Conservation (phyloP, 371 early-diverging fungal genomes). For the Catenaria anguillulae region DNA sequence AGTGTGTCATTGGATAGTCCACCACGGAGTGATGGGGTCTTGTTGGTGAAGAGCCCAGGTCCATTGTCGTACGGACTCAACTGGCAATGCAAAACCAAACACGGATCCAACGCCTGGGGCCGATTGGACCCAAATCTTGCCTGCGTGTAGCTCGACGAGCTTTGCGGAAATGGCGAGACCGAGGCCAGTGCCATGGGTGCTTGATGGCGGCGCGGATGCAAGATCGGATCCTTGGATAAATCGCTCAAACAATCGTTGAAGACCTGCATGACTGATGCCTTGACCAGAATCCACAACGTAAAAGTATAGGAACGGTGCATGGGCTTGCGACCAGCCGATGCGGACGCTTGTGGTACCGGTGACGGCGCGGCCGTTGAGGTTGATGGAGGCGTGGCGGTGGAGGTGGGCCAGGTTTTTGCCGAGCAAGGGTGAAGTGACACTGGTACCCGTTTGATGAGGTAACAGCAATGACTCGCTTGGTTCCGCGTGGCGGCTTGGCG, state of each 20-base stretch:
- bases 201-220: not conserved
- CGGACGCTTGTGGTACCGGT: not conserved
- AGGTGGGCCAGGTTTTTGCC: too few relatives aligned
- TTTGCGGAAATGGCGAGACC: constrained; percentile 1
- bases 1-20: too few relatives aligned
- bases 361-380: too few relatives aligned
- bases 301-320: not conserved
- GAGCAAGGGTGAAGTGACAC: too few relatives aligned
- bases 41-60: too few relatives aligned
- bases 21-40: too few relatives aligned
- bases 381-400: too few relatives aligned
- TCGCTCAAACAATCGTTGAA: not conserved
- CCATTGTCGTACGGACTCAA: too few relatives aligned
- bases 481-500: too few relatives aligned
- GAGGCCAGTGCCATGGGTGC: constrained; percentile 1
- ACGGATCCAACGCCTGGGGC: not conserved
- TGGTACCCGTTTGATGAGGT: too few relatives aligned
- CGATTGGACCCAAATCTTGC: not conserved
- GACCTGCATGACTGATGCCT: not conserved
- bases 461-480: too few relatives aligned
- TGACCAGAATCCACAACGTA: not conserved
- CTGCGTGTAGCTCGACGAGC: not conserved
- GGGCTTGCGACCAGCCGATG: not conserved
- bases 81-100: not conserved
- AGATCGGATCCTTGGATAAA: constrained; percentile 6